phyloP scores from a whole-genome alignment of 768 basidiomycete species.

The Podaxis rugospora region DNA sequence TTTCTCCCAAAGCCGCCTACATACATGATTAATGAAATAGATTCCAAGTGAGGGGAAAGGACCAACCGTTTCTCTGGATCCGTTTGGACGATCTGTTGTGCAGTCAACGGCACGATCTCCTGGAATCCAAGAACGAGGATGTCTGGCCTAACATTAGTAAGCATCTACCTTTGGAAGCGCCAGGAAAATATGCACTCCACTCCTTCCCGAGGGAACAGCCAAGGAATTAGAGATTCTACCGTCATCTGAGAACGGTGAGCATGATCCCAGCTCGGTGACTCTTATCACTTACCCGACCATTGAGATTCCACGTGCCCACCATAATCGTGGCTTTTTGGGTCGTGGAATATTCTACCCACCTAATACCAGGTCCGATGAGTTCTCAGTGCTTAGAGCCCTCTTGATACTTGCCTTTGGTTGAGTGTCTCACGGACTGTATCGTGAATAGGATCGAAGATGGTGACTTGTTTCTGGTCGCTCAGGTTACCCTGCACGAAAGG shows the following conservation, averaged over 20 bases:
- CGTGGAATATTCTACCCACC: conserved; percentile 81
- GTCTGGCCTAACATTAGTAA: conserved; percentile 57
- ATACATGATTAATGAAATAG: not conserved
- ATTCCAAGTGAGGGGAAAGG: not conserved
- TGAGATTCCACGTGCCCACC: conserved; percentile 94
- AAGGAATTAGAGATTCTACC: conserved; percentile 78
- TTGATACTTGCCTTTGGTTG: conserved; percentile 50
- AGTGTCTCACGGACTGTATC: conserved; percentile 77
- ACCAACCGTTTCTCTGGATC: conserved; percentile 86
- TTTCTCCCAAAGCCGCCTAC: conserved; percentile 82
- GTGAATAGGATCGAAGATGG: conserved; percentile 91
- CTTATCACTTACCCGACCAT: conserved; percentile 62
- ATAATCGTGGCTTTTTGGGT: conserved; percentile 71
- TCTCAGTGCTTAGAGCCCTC: conserved; percentile 6
- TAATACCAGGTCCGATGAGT: conserved; percentile 24
- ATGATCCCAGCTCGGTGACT: not conserved
- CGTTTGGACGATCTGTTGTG: conserved; percentile 93
- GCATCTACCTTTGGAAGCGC: conserved; percentile 14
- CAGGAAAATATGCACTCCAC: conserved; percentile 22
- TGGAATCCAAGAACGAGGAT: conserved; percentile 91
- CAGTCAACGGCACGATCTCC: conserved; percentile 97
- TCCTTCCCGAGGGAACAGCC: conserved; percentile 88
- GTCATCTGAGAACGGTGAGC: conserved; percentile 43
- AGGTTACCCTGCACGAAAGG: conserved; percentile 77
- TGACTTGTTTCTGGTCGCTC: conserved; percentile 80